Conservation (phyloP, 202 grass and related monocot genomes). For the Brachypodium distachyon region DNA sequence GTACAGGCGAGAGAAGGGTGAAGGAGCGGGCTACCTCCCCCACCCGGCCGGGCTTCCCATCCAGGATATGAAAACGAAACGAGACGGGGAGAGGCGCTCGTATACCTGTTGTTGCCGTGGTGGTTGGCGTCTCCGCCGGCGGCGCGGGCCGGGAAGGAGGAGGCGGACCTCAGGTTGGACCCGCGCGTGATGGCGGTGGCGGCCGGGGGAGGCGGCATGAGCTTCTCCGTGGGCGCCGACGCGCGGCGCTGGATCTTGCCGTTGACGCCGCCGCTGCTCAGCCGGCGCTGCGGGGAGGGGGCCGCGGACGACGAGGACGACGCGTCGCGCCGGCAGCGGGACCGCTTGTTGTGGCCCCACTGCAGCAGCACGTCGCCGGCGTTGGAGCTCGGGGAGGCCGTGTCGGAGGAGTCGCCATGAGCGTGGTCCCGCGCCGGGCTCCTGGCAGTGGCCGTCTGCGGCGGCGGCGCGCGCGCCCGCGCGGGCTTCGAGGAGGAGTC, state of each 20-base stretch:
- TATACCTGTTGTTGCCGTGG: slow-evolving; percentile 39
- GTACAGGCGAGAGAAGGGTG: background rate
- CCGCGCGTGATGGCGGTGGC: slow-evolving; percentile 27
- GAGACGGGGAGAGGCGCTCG: background rate
- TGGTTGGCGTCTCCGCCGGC: slow-evolving; percentile 9
- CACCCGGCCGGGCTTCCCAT: background rate
- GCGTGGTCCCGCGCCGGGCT: slow-evolving; percentile 30
- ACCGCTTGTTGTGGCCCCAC: slow-evolving; percentile 84
- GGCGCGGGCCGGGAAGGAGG: slow-evolving; percentile 30
- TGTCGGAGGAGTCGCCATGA: slow-evolving; percentile 38
- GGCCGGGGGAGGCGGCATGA: slow-evolving; percentile 32
- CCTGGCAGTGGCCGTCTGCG: slow-evolving; percentile 11
- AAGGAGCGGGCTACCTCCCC: background rate
- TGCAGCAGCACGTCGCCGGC: slow-evolving; percentile 64
- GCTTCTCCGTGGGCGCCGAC: slow-evolving; percentile 39
- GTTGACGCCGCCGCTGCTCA: background rate
- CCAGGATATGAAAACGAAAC: background rate
- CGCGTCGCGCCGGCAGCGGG: slow-evolving; percentile 46
- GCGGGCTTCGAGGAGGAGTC: slow-evolving; percentile 35
- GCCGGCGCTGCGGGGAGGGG: slow-evolving; percentile 30
- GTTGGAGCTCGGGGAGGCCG: slow-evolving; percentile 23
- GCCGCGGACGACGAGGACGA: slow-evolving; percentile 14
- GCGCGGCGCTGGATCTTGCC: slow-evolving; percentile 54
- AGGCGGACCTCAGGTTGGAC: slow-evolving; percentile 40
- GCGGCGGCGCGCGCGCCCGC: background rate